A percentile compares a stretch with the other conserved stretches of the same genome.
phyloP scores from a whole-genome alignment of 345 rosid genomes.

The Alliaria petiolata region DNA sequence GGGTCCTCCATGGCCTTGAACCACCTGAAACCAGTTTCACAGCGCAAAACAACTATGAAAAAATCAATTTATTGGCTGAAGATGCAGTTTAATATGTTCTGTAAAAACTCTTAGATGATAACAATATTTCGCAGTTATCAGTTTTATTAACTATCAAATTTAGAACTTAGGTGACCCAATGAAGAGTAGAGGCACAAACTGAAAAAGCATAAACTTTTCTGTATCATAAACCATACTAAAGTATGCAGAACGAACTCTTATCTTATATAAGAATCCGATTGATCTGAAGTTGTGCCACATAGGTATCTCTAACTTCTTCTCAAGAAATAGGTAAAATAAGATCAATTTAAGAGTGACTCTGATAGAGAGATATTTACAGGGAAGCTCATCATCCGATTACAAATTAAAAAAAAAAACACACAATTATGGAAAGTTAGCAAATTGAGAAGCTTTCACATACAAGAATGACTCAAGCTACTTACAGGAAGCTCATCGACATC shows the following conservation, averaged over 20 bases:
- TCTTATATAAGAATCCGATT: not conserved
- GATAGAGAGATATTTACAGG: constrained; percentile 44
- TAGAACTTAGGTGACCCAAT: not conserved
- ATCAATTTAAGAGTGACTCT: not conserved
- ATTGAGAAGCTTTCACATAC: too few species aligned
- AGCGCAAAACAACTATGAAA: constrained; percentile 34
- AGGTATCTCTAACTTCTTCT: not conserved
- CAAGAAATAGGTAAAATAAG: not conserved
- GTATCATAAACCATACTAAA: too few species aligned
- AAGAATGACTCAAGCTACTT: too few species aligned
- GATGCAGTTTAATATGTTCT: constrained; percentile 24
- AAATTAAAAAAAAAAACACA: too few species aligned
- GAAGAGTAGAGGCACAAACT: not conserved
- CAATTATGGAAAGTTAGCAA: too few species aligned
- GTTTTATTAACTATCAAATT: not conserved
- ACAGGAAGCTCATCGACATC: constrained; percentile 40
- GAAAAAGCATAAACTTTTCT: too few species aligned
- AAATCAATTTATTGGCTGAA: constrained; percentile 51
- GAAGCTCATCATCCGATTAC: constrained; percentile 41
- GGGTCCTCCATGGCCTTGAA: constrained; percentile 51
- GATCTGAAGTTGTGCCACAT: too few species aligned
- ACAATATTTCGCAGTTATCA: too few species aligned
- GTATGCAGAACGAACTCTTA: not conserved
- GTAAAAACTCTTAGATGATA: too few species aligned
- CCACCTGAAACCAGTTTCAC: constrained; percentile 46